A percentile compares a stretch with the other conserved stretches of the same genome.
phyloP scores from a whole-genome alignment of 2,329 filamentous ascomycete genomes.

The Colletotrichum spaethianum region DNA sequence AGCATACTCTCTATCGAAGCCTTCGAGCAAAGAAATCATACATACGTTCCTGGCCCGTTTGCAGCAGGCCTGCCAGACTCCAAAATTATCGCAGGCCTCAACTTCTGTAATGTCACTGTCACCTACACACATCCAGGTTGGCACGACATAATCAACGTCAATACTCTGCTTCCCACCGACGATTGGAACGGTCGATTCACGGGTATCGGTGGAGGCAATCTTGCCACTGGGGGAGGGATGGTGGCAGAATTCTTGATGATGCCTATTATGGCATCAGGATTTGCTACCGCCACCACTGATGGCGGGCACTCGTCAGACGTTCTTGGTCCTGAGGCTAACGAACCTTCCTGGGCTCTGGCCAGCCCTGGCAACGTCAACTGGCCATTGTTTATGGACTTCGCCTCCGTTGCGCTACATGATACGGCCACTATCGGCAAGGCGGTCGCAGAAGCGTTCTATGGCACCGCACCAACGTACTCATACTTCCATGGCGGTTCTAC shows the following conservation, averaged over 20 bases:
- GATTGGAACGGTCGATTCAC: conserved; percentile 50
- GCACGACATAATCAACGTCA: conserved; percentile 44
- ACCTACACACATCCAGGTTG: conserved; percentile 46
- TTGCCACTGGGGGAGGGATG: conserved; percentile 40
- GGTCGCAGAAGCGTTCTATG: conserved; percentile 63
- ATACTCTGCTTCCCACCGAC: conserved; percentile 45
- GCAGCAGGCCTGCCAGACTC: background rate
- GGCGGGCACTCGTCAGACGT: conserved; percentile 35
- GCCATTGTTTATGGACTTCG: conserved; percentile 1
- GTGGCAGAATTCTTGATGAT: conserved; percentile 31
- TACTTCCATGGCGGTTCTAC: conserved; percentile 73
- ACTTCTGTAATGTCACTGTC: conserved; percentile 49
- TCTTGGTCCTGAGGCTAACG: background rate
- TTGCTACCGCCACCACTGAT: conserved; percentile 43
- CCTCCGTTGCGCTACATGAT: conserved; percentile 6
- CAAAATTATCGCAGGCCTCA: too few relatives aligned
- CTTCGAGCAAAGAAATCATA: background rate
- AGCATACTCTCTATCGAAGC: conserved; percentile 1
- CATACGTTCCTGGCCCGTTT: background rate
- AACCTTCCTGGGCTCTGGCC: conserved; percentile 41
- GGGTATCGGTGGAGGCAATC: conserved; percentile 49
- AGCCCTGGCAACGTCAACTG: conserved; percentile 31
- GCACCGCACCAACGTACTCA: conserved; percentile 52
- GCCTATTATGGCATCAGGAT: conserved; percentile 31
- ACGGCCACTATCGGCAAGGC: conserved; percentile 64